These are phyloP conservation scores for Linum trigynum DNA, from an alignment of 345 rosid species.

Conservation along the genomic window DNA sequence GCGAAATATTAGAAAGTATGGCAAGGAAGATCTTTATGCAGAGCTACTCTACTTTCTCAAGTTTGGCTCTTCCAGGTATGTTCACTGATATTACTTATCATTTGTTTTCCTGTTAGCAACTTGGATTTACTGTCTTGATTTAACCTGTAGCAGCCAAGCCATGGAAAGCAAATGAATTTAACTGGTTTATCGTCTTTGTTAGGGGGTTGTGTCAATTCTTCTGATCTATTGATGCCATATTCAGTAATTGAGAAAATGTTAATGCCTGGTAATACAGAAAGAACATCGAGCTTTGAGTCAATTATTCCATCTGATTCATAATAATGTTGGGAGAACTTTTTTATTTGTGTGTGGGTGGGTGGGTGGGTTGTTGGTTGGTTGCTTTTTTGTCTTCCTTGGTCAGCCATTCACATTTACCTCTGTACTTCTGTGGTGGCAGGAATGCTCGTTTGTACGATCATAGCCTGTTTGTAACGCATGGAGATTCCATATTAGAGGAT, in stretches of 20 bases:
- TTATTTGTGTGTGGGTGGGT: too few species aligned
- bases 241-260: too few species aligned
- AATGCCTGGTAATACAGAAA: too few species aligned
- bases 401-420: not conserved
- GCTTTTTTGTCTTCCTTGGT: not conserved
- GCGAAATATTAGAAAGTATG: conserved; percentile 53
- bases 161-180: too few species aligned
- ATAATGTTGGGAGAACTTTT: too few species aligned
- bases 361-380: not conserved
- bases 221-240: too few species aligned
- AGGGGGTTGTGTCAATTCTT: too few species aligned
- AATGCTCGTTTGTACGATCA: conserved; percentile 42
- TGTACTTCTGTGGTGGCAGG: conserved; percentile 25
- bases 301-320: too few species aligned
- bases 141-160: not conserved
- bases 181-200: not conserved
- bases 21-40: conserved; percentile 79
- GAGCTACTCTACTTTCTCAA: conserved; percentile 56
- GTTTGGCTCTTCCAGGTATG: conserved; percentile 47
- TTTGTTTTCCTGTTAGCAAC: not conserved
- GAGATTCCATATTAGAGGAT: conserved; percentile 75
- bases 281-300: too few species aligned
- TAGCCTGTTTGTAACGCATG: conserved; percentile 46
- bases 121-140: conserved; percentile 2
- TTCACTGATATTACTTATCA: not conserved